Conservation (phyloP, 306 rosid genomes). For the Casuarina glauca region DNA sequence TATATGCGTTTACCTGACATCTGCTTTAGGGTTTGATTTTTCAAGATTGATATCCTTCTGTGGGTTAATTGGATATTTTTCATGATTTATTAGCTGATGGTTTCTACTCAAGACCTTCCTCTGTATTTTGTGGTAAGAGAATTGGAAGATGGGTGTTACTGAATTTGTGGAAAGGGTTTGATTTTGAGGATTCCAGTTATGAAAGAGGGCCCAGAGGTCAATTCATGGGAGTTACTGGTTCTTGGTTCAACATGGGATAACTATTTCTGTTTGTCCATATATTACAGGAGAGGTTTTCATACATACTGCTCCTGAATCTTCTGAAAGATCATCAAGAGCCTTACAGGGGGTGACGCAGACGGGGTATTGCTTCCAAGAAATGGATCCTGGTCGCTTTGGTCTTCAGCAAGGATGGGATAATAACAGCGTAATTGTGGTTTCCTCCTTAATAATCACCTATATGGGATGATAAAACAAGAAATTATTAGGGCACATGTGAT, state of each 20-base stretch:
- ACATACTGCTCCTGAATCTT: slow-evolving; percentile 56
- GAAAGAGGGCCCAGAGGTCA: slow-evolving; percentile 56
- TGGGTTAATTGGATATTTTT: not conserved
- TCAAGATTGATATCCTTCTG: not conserved
- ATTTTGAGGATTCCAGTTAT: slow-evolving; percentile 50
- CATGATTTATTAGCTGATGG: slow-evolving; percentile 11
- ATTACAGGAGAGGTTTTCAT: slow-evolving; percentile 81
- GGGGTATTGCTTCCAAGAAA: slow-evolving; percentile 61
- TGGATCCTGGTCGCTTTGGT: slow-evolving; percentile 98
- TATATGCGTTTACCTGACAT: slow-evolving; percentile 2
- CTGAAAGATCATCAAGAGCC: slow-evolving; percentile 39
- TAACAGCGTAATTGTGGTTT: slow-evolving; percentile 99
- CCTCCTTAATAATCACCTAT: slow-evolving; percentile 98
- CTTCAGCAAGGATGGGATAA: slow-evolving; percentile 99
- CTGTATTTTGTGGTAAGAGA: slow-evolving; percentile 26
- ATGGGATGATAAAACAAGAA: slow-evolving; percentile 89
- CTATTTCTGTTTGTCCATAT: slow-evolving; percentile 75
- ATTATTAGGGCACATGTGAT: slow-evolving; percentile 81
- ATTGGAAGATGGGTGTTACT: slow-evolving; percentile 47
- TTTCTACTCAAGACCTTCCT: slow-evolving; percentile 12
- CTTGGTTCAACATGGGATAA: slow-evolving; percentile 74
- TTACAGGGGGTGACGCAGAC: slow-evolving; percentile 32
- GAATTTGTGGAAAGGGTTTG: slow-evolving; percentile 45
- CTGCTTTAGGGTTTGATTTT: not conserved
- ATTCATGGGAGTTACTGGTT: slow-evolving; percentile 66